Conservation (phyloP, 208 protist genomes). For the Leptomonas seymouri region DNA sequence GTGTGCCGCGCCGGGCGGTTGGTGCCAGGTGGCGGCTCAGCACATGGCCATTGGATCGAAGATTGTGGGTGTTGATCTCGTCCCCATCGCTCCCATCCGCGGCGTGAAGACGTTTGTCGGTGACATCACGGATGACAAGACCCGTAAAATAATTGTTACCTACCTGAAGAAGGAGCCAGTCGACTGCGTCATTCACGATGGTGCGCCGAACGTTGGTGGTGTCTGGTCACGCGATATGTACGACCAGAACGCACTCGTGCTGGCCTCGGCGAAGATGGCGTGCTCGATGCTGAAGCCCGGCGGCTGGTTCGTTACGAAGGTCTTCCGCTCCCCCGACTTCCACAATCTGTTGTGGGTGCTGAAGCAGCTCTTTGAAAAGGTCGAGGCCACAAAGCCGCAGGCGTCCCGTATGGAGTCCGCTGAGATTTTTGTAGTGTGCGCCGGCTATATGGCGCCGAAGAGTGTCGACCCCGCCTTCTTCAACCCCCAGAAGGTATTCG, state of each 20-base stretch:
- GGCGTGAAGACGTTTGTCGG: slow-evolving; percentile 96
- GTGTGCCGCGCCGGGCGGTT: slow-evolving; percentile 98
- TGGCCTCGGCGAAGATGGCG: slow-evolving; percentile 96
- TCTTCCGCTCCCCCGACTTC: slow-evolving; percentile 99
- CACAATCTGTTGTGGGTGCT: slow-evolving; percentile 98
- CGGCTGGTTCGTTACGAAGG: slow-evolving; percentile 99
- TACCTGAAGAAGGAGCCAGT: slow-evolving; percentile 95
- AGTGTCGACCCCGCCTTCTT: slow-evolving; percentile 97
- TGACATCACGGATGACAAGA: slow-evolving; percentile 99
- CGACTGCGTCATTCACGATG: slow-evolving; percentile 98
- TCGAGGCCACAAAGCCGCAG: slow-evolving; percentile 98
- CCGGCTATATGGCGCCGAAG: slow-evolving; percentile 96
- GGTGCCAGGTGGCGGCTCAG: slow-evolving; percentile 96
- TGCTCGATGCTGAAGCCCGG: slow-evolving; percentile 92
- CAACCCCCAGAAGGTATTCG: slow-evolving; percentile 96
- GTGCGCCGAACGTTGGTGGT: slow-evolving; percentile 99
- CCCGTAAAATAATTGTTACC: slow-evolving; percentile 92
- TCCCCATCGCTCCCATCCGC: slow-evolving; percentile 98
- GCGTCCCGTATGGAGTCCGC: slow-evolving; percentile 98
- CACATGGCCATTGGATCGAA: slow-evolving; percentile 96
- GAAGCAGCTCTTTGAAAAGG: slow-evolving; percentile 98
- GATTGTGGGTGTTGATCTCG: slow-evolving; percentile 98
- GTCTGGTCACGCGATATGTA: slow-evolving; percentile 99
- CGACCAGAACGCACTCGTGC: slow-evolving; percentile 95
- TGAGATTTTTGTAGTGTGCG: slow-evolving; percentile 99